Evolutionary conservation across 179 eudicot species (phyloP).

Genomic region (Corrigiola litoralis): DNA sequence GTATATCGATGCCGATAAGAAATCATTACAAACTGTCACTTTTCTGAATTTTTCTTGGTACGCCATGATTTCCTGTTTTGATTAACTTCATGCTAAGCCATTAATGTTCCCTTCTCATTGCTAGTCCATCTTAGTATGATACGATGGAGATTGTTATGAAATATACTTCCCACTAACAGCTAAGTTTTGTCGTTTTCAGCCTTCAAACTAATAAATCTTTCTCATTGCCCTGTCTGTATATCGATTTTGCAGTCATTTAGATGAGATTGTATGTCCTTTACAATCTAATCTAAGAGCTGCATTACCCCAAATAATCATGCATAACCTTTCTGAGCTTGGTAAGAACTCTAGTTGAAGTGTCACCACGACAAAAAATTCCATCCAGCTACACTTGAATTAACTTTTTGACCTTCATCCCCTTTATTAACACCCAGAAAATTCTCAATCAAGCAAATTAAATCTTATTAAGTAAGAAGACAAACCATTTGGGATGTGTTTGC

Average conservation of each 20-base stretch:
- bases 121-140: background rate
- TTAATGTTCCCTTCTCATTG: background rate
- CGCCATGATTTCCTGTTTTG: background rate
- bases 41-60: background rate
- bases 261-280: background rate
- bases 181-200: slow-evolving; percentile 5
- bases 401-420: background rate
- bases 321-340: too few relatives aligned
- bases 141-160: background rate
- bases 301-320: too few relatives aligned
- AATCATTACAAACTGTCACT: background rate
- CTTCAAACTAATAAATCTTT: background rate
- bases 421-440: too few relatives aligned
- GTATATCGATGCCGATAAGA: background rate
- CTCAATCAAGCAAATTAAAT: too few relatives aligned
- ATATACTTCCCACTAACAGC: background rate
- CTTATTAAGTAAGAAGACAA: background rate
- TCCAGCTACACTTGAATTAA: too few relatives aligned
- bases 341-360: too few relatives aligned
- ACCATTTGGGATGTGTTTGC: background rate
- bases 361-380: too few relatives aligned
- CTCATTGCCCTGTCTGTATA: background rate
- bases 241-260: background rate
- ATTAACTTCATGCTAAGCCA: background rate
- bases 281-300: background rate